Conservation (phyloP, 148 eudicot genomes). For the Persicaria maculosa region DNA sequence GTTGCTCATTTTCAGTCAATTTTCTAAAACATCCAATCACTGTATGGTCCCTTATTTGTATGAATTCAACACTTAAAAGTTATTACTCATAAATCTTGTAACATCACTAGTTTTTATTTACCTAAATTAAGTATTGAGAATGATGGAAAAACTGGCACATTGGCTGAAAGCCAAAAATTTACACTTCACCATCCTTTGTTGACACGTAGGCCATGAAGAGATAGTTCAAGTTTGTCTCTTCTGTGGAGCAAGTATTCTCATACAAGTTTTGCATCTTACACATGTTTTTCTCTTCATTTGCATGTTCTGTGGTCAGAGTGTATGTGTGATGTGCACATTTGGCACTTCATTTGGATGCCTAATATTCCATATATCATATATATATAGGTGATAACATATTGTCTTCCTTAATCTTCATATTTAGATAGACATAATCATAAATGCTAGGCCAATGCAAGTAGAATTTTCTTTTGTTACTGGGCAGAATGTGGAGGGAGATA, state of each 20-base stretch:
- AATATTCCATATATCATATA: neutral
- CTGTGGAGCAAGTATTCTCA: neutral
- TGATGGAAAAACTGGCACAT: neutral
- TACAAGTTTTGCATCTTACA: neutral
- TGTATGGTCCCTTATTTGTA: neutral
- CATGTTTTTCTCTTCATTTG: neutral
- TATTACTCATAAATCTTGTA: neutral
- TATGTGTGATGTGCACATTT: neutral
- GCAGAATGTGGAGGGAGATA: constrained; percentile 97
- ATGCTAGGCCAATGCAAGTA: neutral
- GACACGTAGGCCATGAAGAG: neutral
- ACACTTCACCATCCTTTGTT: neutral
- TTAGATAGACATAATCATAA: neutral
- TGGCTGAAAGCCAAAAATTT: neutral
- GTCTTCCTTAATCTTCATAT: neutral
- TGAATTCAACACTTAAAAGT: neutral
- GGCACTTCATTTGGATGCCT: neutral
- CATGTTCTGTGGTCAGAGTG: neutral
- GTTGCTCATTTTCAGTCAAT: neutral
- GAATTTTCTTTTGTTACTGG: neutral
- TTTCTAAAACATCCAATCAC: neutral
- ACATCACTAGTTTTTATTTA: neutral
- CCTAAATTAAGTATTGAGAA: neutral
- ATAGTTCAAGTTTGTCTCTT: neutral
- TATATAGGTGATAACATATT: neutral